Percentiles rank a stretch among this genome's conserved stretches.
Conservation (phyloP, 306 rosid species). For the Trichosanthes cucumerina region DNA sequence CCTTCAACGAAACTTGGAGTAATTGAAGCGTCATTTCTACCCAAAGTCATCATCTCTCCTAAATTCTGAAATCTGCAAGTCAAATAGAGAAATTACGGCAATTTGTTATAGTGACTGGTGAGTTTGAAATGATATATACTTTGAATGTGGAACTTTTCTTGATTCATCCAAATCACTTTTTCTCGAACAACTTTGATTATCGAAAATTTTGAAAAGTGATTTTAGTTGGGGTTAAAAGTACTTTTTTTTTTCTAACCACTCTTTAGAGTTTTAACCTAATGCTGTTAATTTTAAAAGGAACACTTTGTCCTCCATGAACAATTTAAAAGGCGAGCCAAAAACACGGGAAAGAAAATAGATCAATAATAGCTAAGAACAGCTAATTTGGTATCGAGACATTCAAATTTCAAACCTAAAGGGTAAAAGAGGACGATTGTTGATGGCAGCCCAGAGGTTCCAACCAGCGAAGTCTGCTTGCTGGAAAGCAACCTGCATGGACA, state of each 20-base stretch:
- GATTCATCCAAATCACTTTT: neutral
- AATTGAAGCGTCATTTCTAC: conserved; percentile 81
- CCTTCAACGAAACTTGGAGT: conserved; percentile 92
- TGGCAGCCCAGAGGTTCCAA: conserved; percentile 98
- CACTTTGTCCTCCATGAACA: neutral
- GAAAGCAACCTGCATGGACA: conserved; percentile 65
- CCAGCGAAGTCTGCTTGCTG: conserved; percentile 97
- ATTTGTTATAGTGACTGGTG: neutral
- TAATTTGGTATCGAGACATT: neutral
- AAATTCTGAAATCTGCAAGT: conserved; percentile 71
- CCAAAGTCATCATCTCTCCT: conserved; percentile 94
- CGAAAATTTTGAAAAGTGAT: neutral
- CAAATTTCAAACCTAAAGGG: conserved; percentile 54
- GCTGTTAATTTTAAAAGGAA: neutral
- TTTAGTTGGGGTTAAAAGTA: neutral
- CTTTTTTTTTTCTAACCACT: neutral
- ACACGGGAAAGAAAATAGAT: neutral
- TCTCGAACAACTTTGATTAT: neutral
- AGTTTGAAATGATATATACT: neutral
- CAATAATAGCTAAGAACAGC: neutral
- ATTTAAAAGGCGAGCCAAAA: neutral
- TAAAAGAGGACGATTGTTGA: conserved; percentile 86
- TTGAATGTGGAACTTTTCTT: neutral
- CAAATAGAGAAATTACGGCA: conserved; percentile 2
- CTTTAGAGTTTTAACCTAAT: neutral